Evolutionary conservation across 192 early-diverging fungal species (phyloP), one percentile per base, ranked within the genome.

Genomic region (Backusella australiensis): DNA sequence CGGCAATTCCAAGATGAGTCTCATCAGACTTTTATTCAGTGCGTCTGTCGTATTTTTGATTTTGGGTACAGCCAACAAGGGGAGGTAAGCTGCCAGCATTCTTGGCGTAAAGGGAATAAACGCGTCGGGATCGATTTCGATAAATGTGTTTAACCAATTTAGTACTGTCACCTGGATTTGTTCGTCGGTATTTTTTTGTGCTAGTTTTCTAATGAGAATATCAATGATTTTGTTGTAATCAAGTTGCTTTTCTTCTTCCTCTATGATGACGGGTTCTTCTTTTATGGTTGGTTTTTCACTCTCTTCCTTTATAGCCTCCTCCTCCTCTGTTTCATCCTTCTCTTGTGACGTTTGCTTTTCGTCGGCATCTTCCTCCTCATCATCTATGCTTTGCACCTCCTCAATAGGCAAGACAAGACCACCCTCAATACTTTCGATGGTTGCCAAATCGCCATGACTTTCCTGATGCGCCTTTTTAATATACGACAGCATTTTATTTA

Each of bases 161-260:
- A 99, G 80, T 3, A 96, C 95, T 1, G 93, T 96, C 67, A 88
- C 91, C 85, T 99, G 98, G 26, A 95, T 96, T 71, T 98, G 96
- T 81, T 96, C 91, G 34, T 93, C 92, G 21, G 56, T 63, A 63
- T 23, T 63, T 36, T 74, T 79, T 19, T 89, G 90, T 32, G 85
- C 85, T 8, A 98, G 83, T 78, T 97, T 93, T 38, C 93, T 93
- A 39, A 90, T 85, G 19, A 99, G 84, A 42, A 98, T 99, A 35
- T 89, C 84, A 0, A 97, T 89, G 78, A 96, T 94, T 12, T 90
- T 87, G 35, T 63, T 63, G 7, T 63, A 63, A 63, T 63, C 56
- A 63, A 63, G 21, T 29, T 63, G 26, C 29, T 46, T 29, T 17
- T 35, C 32, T 39, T 44, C 52, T 39, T 68, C n/a, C 1, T 49